These are phyloP conservation scores for Dendrobium chrysotoxum DNA, from an alignment of 106 monocot species.

Conservation along the genomic window DNA sequence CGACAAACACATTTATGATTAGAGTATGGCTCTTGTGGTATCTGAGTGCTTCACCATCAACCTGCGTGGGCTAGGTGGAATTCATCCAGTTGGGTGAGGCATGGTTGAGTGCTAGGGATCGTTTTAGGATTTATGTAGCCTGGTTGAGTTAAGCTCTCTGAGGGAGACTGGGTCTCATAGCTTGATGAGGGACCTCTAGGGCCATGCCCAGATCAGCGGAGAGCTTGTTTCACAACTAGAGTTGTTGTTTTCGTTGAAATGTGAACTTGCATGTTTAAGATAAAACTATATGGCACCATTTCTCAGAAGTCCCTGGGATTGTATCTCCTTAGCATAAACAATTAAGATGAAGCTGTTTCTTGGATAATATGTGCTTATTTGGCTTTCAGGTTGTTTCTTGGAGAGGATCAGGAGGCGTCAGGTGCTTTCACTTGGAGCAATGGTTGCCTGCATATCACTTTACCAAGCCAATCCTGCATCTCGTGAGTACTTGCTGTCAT, in stretches of 20 bases:
- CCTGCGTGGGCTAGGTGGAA: too few relatives aligned
- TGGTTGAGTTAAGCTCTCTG: too few relatives aligned
- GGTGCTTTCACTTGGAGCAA: constrained; percentile 28
- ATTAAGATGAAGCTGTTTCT: not conserved
- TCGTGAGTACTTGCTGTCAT: constrained; percentile 31
- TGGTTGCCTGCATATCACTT: constrained; percentile 21
- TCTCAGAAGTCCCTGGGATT: not conserved
- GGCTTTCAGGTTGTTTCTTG: constrained; percentile 15
- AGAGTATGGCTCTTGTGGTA: not conserved
- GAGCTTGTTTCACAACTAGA: too few relatives aligned
- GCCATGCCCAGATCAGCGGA: too few relatives aligned
- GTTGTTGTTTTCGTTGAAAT: too few relatives aligned
- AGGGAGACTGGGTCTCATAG: too few relatives aligned
- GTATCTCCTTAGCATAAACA: not conserved
- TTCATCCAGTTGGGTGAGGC: too few relatives aligned
- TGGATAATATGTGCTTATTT: not conserved
- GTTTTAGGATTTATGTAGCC: too few relatives aligned
- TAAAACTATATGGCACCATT: not conserved
- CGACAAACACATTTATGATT: not conserved
- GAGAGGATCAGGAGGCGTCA: constrained; percentile 43
- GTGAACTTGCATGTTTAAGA: too few relatives aligned
- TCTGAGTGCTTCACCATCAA: too few relatives aligned
- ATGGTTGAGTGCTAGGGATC: too few relatives aligned
- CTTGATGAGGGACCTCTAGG: too few relatives aligned
- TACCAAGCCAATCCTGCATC: constrained; percentile 32